A percentile compares a stretch with the other conserved stretches of the same genome.
Conservation (phyloP, 1,284 basidiomycete species). For the Fomitopsis betulina region DNA sequence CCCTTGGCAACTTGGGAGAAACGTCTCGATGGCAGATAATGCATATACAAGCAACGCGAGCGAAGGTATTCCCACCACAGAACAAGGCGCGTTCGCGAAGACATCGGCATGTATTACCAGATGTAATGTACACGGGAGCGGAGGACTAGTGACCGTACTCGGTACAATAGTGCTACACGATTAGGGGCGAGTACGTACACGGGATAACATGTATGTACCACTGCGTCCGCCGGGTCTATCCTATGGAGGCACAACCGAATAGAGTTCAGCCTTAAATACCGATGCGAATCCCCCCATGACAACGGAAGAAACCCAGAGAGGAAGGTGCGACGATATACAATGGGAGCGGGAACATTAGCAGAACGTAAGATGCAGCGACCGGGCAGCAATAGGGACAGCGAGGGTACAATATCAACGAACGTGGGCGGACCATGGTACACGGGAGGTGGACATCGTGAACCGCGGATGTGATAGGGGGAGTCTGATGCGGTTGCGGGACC, state of each 20-base stretch:
- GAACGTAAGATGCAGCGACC: not conserved
- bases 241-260: not conserved
- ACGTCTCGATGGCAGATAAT: not conserved
- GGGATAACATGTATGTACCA: not conserved
- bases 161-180: not conserved
- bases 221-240: not conserved
- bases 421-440: not conserved
- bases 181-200: not conserved
- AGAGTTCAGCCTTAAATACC: not conserved
- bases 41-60: too few relatives aligned
- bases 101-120: not conserved
- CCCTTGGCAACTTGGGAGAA: not conserved
- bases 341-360: not conserved
- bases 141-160: not conserved
- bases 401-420: not conserved
- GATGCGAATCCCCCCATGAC: not conserved
- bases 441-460: not conserved
- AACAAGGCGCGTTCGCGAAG: too few relatives aligned
- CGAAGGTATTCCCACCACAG: not conserved
- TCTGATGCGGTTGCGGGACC: not conserved
- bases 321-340: not conserved
- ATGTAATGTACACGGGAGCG: not conserved
- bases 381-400: not conserved
- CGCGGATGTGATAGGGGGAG: not conserved
- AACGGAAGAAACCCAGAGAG: not conserved